Evolutionary conservation across 2,329 filamentous ascomycete species (phyloP).

Genomic region (Leptodontidium sp.): DNA sequence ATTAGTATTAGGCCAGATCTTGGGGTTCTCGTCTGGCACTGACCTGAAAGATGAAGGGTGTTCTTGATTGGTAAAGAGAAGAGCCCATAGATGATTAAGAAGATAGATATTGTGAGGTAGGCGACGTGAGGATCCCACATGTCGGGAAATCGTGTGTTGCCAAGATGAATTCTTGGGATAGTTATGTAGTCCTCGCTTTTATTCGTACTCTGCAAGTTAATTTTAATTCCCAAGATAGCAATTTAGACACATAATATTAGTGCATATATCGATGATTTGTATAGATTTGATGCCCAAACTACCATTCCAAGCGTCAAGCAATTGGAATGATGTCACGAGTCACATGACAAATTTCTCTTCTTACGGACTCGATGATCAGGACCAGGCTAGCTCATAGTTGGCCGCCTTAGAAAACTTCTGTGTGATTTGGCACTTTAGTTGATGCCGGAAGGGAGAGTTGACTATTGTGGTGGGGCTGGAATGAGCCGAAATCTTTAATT

Average conservation of each 20-base stretch:
- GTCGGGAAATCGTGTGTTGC: too few relatives aligned
- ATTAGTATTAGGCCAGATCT: background rate
- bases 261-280: background rate
- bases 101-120: constrained; percentile 65
- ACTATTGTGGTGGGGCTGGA: background rate
- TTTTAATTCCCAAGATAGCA: background rate
- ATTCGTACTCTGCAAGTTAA: background rate
- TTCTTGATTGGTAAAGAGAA: constrained; percentile 67
- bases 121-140: too few relatives aligned
- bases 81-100: constrained; percentile 66
- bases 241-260: background rate
- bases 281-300: background rate
- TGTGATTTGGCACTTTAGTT: background rate
- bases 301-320: background rate
- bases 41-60: constrained; percentile 61
- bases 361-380: background rate
- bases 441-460: background rate
- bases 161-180: background rate
- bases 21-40: background rate
- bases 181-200: background rate
- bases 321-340: constrained; percentile 20
- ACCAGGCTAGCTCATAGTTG: background rate
- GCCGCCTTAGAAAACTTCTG: background rate
- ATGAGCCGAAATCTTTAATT: background rate
- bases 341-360: background rate